phyloP scores from a whole-genome alignment of 768 basidiomycete species.

The Lactarius vividus region DNA sequence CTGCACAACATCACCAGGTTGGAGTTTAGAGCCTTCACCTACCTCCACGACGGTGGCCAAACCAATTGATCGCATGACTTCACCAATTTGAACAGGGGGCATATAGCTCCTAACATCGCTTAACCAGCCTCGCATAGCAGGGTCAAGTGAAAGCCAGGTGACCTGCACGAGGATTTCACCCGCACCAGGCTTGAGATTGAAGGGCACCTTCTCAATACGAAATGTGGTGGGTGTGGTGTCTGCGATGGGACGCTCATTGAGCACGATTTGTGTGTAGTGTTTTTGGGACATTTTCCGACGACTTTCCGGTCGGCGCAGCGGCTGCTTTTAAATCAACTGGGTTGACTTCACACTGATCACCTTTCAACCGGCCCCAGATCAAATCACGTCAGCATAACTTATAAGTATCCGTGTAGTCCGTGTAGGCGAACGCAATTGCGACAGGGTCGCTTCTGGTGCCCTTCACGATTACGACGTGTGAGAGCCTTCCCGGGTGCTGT shows the following conservation, averaged over 20 bases:
- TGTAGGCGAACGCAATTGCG: no score
- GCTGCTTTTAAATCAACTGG: background rate
- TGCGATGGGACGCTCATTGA: slow-evolving; percentile 67
- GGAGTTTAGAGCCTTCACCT: slow-evolving; percentile 53
- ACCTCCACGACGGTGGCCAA: slow-evolving; percentile 63
- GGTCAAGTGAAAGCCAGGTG: slow-evolving; percentile 79
- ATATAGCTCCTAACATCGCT: slow-evolving; percentile 69
- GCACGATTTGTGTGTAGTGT: slow-evolving; percentile 63
- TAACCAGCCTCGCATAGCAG: slow-evolving; percentile 86
- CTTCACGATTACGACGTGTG: background rate
- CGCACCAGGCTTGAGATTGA: slow-evolving; percentile 51
- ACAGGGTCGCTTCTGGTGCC: background rate
- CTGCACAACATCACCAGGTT: slow-evolving; percentile 61
- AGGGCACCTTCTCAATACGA: slow-evolving; percentile 51
- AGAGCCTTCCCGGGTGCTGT: background rate
- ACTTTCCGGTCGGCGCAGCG: background rate
- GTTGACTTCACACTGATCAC: background rate
- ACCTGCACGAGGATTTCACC: slow-evolving; percentile 70
- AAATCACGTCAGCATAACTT: background rate
- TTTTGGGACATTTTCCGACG: slow-evolving; percentile 12
- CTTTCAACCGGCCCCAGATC: background rate
- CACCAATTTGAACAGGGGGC: slow-evolving; percentile 41
- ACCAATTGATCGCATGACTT: slow-evolving; percentile 66
- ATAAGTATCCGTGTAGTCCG: background rate
- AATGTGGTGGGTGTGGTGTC: slow-evolving; percentile 77